Percentiles rank a stretch among this genome's conserved stretches.
Evolutionary conservation across 768 basidiomycete species (phyloP).

Genomic region (Suillus cothurnatus): DNA sequence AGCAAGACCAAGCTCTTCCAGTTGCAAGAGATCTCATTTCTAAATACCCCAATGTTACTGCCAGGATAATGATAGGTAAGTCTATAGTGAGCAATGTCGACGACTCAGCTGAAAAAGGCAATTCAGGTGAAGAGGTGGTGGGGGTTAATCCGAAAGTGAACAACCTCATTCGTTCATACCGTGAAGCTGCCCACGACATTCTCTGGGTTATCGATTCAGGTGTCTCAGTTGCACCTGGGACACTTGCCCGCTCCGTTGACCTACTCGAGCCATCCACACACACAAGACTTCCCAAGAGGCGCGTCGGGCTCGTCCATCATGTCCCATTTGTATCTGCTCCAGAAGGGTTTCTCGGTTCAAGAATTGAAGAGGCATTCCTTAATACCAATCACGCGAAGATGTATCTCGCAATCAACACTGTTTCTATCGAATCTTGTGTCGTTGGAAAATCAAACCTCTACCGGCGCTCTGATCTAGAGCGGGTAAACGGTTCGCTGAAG

Average conservation of each 20-base stretch:
- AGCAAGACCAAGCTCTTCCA: constrained; percentile 83
- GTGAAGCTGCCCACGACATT: constrained; percentile 81
- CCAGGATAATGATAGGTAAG: constrained; percentile 70
- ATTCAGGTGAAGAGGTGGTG: constrained; percentile 74
- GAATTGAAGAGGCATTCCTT: constrained; percentile 90
- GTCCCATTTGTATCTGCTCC: constrained; percentile 86
- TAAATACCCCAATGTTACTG: constrained; percentile 77
- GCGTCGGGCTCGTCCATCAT: constrained; percentile 90
- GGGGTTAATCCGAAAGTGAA: constrained; percentile 98
- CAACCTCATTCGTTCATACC: constrained; percentile 87
- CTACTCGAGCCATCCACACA: constrained; percentile 52
- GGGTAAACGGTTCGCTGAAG: constrained; percentile 66
- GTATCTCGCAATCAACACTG: constrained; percentile 92
- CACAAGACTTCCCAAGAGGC: constrained; percentile 39
- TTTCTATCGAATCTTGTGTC: constrained; percentile 91
- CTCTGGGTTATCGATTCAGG: constrained; percentile 99
- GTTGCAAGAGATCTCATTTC: constrained; percentile 77
- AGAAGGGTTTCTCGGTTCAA: constrained; percentile 71
- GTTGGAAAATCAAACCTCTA: constrained; percentile 97
- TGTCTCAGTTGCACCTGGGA: constrained; percentile 73
- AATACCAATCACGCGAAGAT: constrained; percentile 98
- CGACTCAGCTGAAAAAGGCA: constrained; percentile 6
- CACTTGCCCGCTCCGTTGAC: constrained; percentile 84
- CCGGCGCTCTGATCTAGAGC: constrained; percentile 84
- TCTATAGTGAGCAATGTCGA: constrained; percentile 1